Conservation (phyloP, 1,139 yeast genomes). For the Zygosaccharomyces pseudobailii region DNA sequence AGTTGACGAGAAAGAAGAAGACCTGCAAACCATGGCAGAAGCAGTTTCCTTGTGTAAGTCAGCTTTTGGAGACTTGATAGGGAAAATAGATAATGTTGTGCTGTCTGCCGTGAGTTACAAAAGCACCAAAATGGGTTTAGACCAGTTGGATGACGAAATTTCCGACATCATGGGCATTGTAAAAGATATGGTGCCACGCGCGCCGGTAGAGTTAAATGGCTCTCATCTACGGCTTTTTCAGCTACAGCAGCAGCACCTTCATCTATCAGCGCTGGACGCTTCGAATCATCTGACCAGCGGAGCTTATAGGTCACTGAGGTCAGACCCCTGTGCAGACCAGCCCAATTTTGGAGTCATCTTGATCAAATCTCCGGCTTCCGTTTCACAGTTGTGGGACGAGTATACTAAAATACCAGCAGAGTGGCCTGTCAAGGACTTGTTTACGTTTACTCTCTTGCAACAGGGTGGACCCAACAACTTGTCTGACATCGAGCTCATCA, state of each 20-base stretch:
- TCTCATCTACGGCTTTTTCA: neutral
- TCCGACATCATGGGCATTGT: slow-evolving; percentile 3
- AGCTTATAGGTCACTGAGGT: neutral
- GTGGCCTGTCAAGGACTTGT: slow-evolving; percentile 23
- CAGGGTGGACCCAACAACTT: slow-evolving; percentile 10
- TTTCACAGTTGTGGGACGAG: slow-evolving; percentile 29
- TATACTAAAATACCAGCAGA: slow-evolving; percentile 27
- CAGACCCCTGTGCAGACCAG: slow-evolving; percentile 23
- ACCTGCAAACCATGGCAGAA: slow-evolving; percentile 11
- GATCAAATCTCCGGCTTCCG: slow-evolving; percentile 27
- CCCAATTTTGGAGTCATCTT: slow-evolving; percentile 30
- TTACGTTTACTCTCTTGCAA: slow-evolving; percentile 18
- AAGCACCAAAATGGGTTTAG: slow-evolving; percentile 3
- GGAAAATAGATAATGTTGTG: slow-evolving; percentile 16
- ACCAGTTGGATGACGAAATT: slow-evolving; percentile 6
- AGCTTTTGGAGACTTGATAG: slow-evolving; percentile 15
- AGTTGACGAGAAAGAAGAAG: slow-evolving; percentile 1
- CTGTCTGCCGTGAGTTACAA: slow-evolving; percentile 4
- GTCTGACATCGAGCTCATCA: slow-evolving; percentile 14
- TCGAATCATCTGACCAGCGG: neutral
- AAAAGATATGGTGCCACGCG: neutral
- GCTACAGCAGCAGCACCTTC: neutral
- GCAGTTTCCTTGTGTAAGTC: slow-evolving; percentile 15
- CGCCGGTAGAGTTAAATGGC: neutral
- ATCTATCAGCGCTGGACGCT: neutral